Conservation (phyloP, 2,329 filamentous ascomycete genomes). For the Microdochium bolleyi region DNA sequence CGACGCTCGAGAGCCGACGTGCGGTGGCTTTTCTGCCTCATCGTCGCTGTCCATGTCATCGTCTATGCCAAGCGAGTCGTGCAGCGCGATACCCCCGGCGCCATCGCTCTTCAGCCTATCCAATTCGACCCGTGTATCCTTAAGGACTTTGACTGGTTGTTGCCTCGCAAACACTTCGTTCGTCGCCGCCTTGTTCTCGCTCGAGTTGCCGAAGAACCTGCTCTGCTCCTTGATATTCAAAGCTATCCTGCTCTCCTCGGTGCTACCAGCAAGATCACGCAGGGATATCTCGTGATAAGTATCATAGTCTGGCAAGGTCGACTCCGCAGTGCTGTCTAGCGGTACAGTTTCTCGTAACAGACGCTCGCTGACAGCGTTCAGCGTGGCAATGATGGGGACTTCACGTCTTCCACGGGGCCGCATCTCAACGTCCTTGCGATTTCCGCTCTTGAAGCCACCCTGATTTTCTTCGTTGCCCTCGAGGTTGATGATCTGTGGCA, state of each 20-base stretch:
- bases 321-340: slow-evolving; percentile 59
- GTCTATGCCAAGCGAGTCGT: slow-evolving; percentile 57
- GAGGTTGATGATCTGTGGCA: slow-evolving; percentile 86
- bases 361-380: slow-evolving; percentile 89
- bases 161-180: slow-evolving; percentile 57
- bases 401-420: slow-evolving; percentile 61
- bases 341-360: slow-evolving; percentile 84
- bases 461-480: slow-evolving; percentile 94
- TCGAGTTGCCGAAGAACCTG: slow-evolving; percentile 64
- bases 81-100: slow-evolving; percentile 49
- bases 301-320: slow-evolving; percentile 62
- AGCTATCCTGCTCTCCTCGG: slow-evolving; percentile 68
- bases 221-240: slow-evolving; percentile 86
- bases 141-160: slow-evolving; percentile 60
- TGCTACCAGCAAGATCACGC: slow-evolving; percentile 69
- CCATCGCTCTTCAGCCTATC: slow-evolving; percentile 38
- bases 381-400: slow-evolving; percentile 77
- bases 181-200: slow-evolving; percentile 36
- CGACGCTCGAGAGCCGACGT: slow-evolving; percentile 63
- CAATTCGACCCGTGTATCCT: slow-evolving; percentile 56
- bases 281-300: slow-evolving; percentile 69
- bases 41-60: slow-evolving; percentile 64
- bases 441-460: slow-evolving; percentile 72
- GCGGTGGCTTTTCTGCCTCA: slow-evolving; percentile 43
- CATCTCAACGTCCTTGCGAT: slow-evolving; percentile 87